Evolutionary conservation across 257 asterid species (phyloP).

Genomic region (Nicotiana attenuata): DNA sequence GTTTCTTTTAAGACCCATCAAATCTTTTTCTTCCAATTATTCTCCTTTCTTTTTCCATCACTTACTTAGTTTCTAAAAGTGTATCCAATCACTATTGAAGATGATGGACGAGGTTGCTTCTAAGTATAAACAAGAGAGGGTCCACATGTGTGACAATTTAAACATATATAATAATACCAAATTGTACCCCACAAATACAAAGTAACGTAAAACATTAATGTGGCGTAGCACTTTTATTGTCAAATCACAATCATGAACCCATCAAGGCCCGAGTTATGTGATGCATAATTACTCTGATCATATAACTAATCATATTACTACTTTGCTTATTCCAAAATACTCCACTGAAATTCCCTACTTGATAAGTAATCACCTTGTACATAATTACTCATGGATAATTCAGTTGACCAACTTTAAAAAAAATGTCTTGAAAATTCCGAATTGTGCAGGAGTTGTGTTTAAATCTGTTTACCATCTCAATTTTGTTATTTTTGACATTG

Average conservation of each 20-base stretch:
- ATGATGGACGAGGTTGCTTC: not conserved
- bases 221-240: not conserved
- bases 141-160: not conserved
- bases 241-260: constrained; percentile 2
- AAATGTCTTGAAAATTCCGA: too few relatives aligned
- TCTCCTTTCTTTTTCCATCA: not conserved
- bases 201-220: not conserved
- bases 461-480: too few relatives aligned
- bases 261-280: not conserved
- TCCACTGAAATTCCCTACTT: too few relatives aligned
- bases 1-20: not conserved
- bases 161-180: not conserved
- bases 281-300: not conserved
- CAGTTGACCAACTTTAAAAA: not conserved
- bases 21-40: not conserved
- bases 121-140: not conserved
- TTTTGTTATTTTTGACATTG: too few relatives aligned
- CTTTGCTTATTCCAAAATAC: not conserved
- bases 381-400: not conserved
- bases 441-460: too few relatives aligned
- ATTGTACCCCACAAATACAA: not conserved
- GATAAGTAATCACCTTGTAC: not conserved
- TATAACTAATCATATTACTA: not conserved
- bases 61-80: not conserved
- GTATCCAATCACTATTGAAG: not conserved